Evolutionary conservation across 2,329 filamentous ascomycete species (phyloP).

Genomic region (Pestalotiopsis sp.): DNA sequence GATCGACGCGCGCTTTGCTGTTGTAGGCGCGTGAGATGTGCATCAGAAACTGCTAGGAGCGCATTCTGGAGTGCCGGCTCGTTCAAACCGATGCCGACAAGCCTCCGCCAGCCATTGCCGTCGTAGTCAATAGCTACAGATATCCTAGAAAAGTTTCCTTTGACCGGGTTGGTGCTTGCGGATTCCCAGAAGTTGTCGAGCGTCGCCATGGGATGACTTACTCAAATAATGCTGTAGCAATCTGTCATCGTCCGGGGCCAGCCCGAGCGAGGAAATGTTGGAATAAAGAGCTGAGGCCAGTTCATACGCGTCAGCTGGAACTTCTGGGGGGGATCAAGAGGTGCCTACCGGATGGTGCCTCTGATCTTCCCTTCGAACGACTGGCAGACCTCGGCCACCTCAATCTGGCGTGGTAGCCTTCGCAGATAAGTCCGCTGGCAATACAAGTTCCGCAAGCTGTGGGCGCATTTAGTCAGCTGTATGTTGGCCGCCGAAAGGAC

Average conservation of each 20-base stretch:
- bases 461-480: neutral
- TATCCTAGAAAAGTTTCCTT: constrained; percentile 3
- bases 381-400: neutral
- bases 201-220: neutral
- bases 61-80: constrained; percentile 11
- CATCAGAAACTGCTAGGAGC: constrained; percentile 9
- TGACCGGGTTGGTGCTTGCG: neutral
- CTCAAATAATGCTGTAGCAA: constrained; percentile 7
- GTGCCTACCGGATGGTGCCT: neutral
- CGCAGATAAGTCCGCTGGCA: neutral
- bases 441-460: constrained; percentile 1
- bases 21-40: constrained; percentile 7
- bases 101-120: constrained; percentile 1
- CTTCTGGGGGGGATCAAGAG: neutral
- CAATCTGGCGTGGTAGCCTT: constrained; percentile 9
- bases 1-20: neutral
- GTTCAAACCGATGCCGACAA: neutral
- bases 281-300: neutral
- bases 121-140: constrained; percentile 11
- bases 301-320: neutral
- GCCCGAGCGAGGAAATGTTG: constrained; percentile 7
- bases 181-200: neutral
- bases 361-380: neutral
- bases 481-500: neutral
- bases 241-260: constrained; percentile 1